Evolutionary conservation across 495 filamentous ascomycete species (phyloP).

Genomic region (Terfezia claveryi): DNA sequence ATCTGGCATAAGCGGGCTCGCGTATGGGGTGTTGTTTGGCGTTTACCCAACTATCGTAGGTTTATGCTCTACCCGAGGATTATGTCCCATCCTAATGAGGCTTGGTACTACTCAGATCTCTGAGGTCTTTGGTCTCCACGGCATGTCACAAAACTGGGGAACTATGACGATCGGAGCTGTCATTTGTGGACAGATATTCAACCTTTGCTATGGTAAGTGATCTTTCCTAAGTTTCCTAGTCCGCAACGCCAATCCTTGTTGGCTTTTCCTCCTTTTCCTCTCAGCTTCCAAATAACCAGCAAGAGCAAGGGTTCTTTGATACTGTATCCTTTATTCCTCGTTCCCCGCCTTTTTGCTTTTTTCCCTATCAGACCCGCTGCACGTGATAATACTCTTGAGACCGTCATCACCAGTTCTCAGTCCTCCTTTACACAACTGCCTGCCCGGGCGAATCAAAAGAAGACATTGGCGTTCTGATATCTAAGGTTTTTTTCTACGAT

Average conservation of each 20-base stretch:
- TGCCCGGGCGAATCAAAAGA: no score
- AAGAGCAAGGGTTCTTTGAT: no score
- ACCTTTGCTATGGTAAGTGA: constrained; percentile 50
- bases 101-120: constrained; percentile 18
- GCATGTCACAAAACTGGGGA: constrained; percentile 85
- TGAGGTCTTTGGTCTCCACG: constrained; percentile 73
- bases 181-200: constrained; percentile 74
- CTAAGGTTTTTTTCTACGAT: no score
- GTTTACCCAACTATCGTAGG: constrained; percentile 76
- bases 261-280: background rate
- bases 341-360: no score
- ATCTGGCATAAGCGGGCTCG: constrained; percentile 65
- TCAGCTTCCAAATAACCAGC: background rate
- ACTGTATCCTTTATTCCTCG: no score
- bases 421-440: no score
- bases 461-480: no score
- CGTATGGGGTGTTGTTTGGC: constrained; percentile 86
- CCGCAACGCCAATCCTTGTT: background rate
- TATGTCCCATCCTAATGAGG: background rate
- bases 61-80: constrained; percentile 1
- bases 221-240: no score
- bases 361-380: no score
- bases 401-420: no score
- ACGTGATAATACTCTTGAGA: no score
- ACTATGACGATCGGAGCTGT: constrained; percentile 77